Evolutionary conservation across 208 protist genomes (phyloP), one percentile per base, ranked within the genome.

Genomic region (Dictyostelium gargantuum): DNA sequence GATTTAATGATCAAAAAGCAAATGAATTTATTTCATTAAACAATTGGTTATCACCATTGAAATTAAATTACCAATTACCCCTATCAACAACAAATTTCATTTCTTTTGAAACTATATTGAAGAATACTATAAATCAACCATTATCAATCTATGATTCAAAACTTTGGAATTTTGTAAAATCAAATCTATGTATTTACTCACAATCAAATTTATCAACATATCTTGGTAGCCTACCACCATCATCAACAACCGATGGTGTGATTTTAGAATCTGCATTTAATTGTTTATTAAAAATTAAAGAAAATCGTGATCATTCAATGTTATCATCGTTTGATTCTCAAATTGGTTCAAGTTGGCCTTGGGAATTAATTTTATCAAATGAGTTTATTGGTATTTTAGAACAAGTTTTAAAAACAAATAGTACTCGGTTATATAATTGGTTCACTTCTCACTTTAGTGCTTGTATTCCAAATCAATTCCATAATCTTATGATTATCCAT

Each of bases 361-460:
- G 68, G 35, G 1, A 29, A 74, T 29, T 29, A 15, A 46, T 74
- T 70, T 70, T 23, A 40, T 42, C 66, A 44, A 26, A 3, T 29
- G 8, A 38, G n/a, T 74, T 46, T 44, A 74, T 29, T n/a, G 6
- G 17, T 15, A 46, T 74, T n/a, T 29, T 44, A 44, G 9, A 74
- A 29, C 35, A 23, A 23, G 61, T 74, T 42, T 46, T 74, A 40
- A 9, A 74, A 46, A 29, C 17, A 5, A 46, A 74, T 17, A 74
- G 17, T 29, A n/a, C 15, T 74, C 35, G 46, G 5, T 38, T 84
- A 1, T 84, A 23, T 9, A 35, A 84, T 84, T 84, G 77, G 77
- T 84, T 72, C 26, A 72, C 70, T 21, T 29, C 21, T 4, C 77
- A 84, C 32, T 84, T 84, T 50, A 72, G 52, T 70, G n/a, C 61